phyloP scores from a whole-genome alignment of 2,329 filamentous ascomycete species.

The Polychaeton citri region DNA sequence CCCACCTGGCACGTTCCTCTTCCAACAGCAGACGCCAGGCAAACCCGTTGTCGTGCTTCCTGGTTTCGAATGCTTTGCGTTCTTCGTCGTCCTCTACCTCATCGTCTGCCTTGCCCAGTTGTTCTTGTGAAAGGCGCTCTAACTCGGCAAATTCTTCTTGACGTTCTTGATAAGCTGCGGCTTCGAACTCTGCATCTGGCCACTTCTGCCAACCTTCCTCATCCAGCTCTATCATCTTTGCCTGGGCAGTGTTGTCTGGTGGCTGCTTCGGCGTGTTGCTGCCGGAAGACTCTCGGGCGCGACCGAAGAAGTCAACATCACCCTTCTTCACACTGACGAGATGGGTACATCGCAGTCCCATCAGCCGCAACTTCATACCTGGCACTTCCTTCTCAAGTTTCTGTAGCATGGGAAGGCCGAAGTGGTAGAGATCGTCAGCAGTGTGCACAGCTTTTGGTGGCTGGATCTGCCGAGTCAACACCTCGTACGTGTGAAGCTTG shows the following conservation, averaged over 20 bases:
- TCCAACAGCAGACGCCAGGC: slow-evolving; percentile 20
- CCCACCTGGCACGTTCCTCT: slow-evolving; percentile 10
- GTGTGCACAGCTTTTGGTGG: slow-evolving; percentile 57
- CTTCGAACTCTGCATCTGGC: slow-evolving; percentile 54
- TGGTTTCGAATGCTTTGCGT: slow-evolving; percentile 9
- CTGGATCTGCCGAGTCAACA: slow-evolving; percentile 69
- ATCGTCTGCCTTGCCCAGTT: slow-evolving; percentile 6
- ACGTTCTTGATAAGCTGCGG: slow-evolving; percentile 45
- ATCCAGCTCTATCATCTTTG: slow-evolving; percentile 23
- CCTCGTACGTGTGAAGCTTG: slow-evolving; percentile 88
- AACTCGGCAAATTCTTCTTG: slow-evolving; percentile 49
- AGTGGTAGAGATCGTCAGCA: slow-evolving; percentile 73
- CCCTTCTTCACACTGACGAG: slow-evolving; percentile 74
- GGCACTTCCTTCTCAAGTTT: slow-evolving; percentile 79
- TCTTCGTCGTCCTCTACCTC: slow-evolving; percentile 2
- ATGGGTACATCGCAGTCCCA: slow-evolving; percentile 81
- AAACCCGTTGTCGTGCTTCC: slow-evolving; percentile 20
- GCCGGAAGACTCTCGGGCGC: slow-evolving; percentile 12
- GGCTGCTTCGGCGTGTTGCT: slow-evolving; percentile 13
- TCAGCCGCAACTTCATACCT: slow-evolving; percentile 63
- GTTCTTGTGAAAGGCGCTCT: slow-evolving; percentile 49
- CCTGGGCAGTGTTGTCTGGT: slow-evolving; percentile 9
- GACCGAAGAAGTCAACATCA: slow-evolving; percentile 68
- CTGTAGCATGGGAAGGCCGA: slow-evolving; percentile 64
- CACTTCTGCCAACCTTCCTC: slow-evolving; percentile 52